These are phyloP conservation scores for Zygosaccharomyces pseudobailii DNA, from an alignment of 1,139 yeast genomes.

Conservation along the genomic window DNA sequence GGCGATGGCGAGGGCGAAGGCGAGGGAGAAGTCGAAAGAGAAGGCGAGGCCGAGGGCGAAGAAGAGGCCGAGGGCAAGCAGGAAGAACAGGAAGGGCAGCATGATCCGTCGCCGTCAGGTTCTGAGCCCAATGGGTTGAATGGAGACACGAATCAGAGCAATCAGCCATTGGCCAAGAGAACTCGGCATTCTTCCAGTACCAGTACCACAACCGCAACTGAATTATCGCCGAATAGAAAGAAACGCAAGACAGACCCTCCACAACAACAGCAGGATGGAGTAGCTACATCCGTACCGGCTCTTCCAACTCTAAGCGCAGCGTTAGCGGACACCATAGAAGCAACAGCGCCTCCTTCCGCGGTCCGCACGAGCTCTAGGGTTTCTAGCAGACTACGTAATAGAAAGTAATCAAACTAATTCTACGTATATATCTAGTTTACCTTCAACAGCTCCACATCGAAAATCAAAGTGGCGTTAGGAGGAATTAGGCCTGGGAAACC, in stretches of 20 bases:
- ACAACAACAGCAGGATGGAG: conserved; percentile 8
- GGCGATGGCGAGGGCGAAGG: conserved; percentile 9
- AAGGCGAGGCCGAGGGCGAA: not conserved
- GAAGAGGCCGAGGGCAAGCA: not conserved
- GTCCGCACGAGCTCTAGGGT: conserved; percentile 17
- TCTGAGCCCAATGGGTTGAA: conserved; percentile 18
- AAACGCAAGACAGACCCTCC: conserved; percentile 14
- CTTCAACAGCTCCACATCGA: conserved; percentile 85
- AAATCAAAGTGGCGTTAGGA: conserved; percentile 88
- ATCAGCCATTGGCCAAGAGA: conserved; percentile 27
- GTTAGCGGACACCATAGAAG: conserved; percentile 14
- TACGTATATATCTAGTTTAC: conserved; percentile 48
- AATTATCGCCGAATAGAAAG: conserved; percentile 19
- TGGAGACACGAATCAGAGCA: conserved; percentile 12
- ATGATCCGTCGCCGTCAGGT: conserved; percentile 15
- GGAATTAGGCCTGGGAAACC: conserved; percentile 97
- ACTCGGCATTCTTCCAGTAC: conserved; percentile 26
- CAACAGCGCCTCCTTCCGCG: conserved; percentile 8
- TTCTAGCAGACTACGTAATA: conserved; percentile 29
- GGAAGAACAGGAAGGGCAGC: conserved; percentile 7
- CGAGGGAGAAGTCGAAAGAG: not conserved
- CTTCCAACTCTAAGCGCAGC: conserved; percentile 10
- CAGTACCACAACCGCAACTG: conserved; percentile 11
- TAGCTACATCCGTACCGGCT: conserved; percentile 9
- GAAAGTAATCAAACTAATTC: conserved; percentile 15